phyloP scores from a whole-genome alignment of 345 rosid genomes.

The Eucalyptus albens region DNA sequence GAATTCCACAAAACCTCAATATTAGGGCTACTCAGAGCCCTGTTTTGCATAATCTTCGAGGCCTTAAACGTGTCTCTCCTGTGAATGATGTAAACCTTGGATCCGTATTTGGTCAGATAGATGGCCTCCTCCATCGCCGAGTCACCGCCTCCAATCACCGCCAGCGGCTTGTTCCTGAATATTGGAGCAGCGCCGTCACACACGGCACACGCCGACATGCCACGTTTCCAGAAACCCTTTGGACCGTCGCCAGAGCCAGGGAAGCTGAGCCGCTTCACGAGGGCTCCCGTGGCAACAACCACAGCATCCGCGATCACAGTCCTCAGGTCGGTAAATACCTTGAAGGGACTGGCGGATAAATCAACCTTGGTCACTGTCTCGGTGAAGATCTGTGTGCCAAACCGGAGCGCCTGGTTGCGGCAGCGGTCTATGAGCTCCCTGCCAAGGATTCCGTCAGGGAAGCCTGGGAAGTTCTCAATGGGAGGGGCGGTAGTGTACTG shows the following conservation, averaged over 20 bases:
- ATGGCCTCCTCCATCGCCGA: slow-evolving; percentile 97
- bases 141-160: slow-evolving; percentile 93
- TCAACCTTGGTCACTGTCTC: slow-evolving; percentile 77
- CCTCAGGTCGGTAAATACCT: slow-evolving; percentile 45
- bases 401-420: slow-evolving; percentile 66
- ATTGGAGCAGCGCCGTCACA: slow-evolving; percentile 96
- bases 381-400: slow-evolving; percentile 69
- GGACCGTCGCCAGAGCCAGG: slow-evolving; percentile 24
- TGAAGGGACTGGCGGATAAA: slow-evolving; percentile 46
- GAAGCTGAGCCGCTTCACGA: slow-evolving; percentile 55
- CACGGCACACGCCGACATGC: slow-evolving; percentile 91
- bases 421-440: slow-evolving; percentile 44
- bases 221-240: slow-evolving; percentile 70
- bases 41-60: slow-evolving; percentile 77
- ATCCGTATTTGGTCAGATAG: slow-evolving; percentile 72
- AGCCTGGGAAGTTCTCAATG: slow-evolving; percentile 94
- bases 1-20: slow-evolving; percentile 81
- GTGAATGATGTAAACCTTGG: slow-evolving; percentile 73
- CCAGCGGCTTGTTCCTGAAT: slow-evolving; percentile 58
- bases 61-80: slow-evolving; percentile 82
- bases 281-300: slow-evolving; percentile 79
- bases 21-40: slow-evolving; percentile 59
- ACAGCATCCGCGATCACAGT: slow-evolving; percentile 62
- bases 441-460: slow-evolving; percentile 72
- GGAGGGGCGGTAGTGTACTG: slow-evolving; percentile 89